These are phyloP conservation scores for Yarrowia divulgata DNA, from an alignment of 805 yeast species.

Conservation along the genomic window DNA sequence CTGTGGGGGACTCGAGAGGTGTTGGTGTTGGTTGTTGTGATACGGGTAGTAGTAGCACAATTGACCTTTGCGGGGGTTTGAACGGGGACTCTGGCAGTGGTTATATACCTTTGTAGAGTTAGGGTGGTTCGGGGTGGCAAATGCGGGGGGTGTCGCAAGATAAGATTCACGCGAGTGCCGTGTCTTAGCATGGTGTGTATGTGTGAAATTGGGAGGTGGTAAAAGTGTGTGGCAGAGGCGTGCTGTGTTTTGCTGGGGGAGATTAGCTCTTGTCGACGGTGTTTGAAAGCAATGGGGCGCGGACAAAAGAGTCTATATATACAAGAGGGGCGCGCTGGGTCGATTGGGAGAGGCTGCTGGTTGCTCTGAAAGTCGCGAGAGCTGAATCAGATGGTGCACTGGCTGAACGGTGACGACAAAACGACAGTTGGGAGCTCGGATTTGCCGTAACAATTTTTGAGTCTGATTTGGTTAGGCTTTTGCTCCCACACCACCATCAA, in stretches of 20 bases:
- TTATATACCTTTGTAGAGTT: conserved; percentile 34
- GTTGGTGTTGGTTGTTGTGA: neutral
- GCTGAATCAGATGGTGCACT: neutral
- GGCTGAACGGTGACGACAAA: neutral
- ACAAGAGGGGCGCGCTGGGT: neutral
- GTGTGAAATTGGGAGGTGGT: conserved; percentile 21
- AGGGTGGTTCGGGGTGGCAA: conserved; percentile 33
- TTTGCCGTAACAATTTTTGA: conserved; percentile 10
- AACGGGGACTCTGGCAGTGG: conserved; percentile 15
- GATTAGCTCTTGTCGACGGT: neutral
- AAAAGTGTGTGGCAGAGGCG: neutral
- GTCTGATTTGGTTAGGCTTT: conserved; percentile 36
- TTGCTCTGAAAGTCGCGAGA: neutral
- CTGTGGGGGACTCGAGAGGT: neutral
- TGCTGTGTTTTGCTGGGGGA: too few relatives aligned
- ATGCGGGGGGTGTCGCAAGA: conserved; percentile 37
- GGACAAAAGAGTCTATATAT: neutral
- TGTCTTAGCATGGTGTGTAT: conserved; percentile 37
- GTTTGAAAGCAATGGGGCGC: neutral
- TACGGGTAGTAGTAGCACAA: neutral
- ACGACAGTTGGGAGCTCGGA: conserved; percentile 7
- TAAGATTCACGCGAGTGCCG: conserved; percentile 40
- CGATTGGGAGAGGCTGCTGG: neutral
- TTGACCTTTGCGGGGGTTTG: conserved; percentile 11
- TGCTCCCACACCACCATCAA: neutral